phyloP scores from a whole-genome alignment of 192 early-diverging fungal genomes.

The Coemansia sp. region DNA sequence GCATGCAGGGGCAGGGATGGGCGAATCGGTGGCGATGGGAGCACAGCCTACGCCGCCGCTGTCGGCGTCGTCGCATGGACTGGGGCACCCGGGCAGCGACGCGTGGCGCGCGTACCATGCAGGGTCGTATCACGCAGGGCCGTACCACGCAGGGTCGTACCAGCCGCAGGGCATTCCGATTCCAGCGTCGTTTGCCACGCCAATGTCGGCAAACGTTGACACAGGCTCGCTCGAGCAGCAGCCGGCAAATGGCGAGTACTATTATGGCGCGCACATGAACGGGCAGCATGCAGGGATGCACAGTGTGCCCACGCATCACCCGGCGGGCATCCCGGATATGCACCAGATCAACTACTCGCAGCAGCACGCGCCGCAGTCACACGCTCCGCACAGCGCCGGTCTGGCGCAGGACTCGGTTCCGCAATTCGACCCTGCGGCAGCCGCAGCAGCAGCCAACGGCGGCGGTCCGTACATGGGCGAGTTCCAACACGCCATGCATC shows the following conservation, averaged over 20 bases:
- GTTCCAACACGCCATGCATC: constrained; percentile 37
- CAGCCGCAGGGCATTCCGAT: constrained; percentile 2
- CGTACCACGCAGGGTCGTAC: constrained; percentile 9
- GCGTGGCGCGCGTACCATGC: constrained; percentile 34
- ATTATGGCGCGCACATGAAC: constrained; percentile 7
- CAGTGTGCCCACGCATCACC: constrained; percentile 23
- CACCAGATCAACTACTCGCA: constrained; percentile 28
- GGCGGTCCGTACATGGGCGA: constrained; percentile 43
- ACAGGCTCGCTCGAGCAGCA: not conserved
- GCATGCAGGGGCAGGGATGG: constrained; percentile 1
- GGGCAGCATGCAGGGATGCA: constrained; percentile 1
- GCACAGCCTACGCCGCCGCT: constrained; percentile 50
- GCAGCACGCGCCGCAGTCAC: constrained; percentile 14
- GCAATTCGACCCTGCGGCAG: constrained; percentile 30
- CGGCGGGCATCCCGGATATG: constrained; percentile 29
- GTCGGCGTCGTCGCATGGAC: constrained; percentile 37
- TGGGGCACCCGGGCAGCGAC: constrained; percentile 16
- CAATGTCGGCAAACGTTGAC: constrained; percentile 17
- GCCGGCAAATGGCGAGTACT: constrained; percentile 20
- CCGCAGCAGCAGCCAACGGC: constrained; percentile 17
- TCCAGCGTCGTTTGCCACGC: constrained; percentile 32
- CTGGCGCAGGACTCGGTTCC: not conserved
- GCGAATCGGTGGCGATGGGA: constrained; percentile 1
- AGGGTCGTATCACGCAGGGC: constrained; percentile 9
- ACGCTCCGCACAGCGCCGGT: not conserved